Evolutionary conservation across 129 eudicot genomes (phyloP), one percentile per base, ranked within the genome.

Genomic region (Chrysanthemum seticuspe): DNA sequence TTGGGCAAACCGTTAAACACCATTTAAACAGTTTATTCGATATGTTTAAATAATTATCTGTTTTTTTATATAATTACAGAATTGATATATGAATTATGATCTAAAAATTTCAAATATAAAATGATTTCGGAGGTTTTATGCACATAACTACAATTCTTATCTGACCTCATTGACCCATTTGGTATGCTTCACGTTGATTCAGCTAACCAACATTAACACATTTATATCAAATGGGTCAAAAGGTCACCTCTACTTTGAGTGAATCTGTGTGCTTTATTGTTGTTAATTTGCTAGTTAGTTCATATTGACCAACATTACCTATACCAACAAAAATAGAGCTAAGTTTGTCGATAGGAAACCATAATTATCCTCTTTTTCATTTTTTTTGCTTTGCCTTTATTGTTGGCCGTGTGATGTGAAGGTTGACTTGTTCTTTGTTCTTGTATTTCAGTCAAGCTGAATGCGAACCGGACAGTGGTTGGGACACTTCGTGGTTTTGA

Each of bases 401-500:
- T 36, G n/a, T 10, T 54, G 52, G 29, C 12, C 2, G 31, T 31
- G 6, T 44, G 3, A n/a, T 56, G 14, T 29, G 34, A 53, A 63
- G 4, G 3, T 3, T 29, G 16, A 54, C 15, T 9, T 3, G 10
- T 12, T 55, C 53, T 14, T 64, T 29, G 4, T 12, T 63, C 44
- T 62, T 75, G 62, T 55, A 29, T 81, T 74, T 72, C 66, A 84
- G 88, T 84, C 83, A 84, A 84, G 75, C 80, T 84, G 83, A 84
- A 84, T 74, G 88, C 88, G 2, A 84, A 84, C 50, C 63, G 85
- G 40, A 84, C 78, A 52, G 88, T 84, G 65, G 79, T 70, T 2
- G 88, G 88, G 10, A 81, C 85, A 40, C 88, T 84, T 49, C 88
- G 85, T 65, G 88, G 88, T 7, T 84, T 84, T 70, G 88, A 84